Evolutionary conservation across 768 basidiomycete genomes (phyloP), one percentile per base, ranked within the genome.

Genomic region (Termitomyces sp.): DNA sequence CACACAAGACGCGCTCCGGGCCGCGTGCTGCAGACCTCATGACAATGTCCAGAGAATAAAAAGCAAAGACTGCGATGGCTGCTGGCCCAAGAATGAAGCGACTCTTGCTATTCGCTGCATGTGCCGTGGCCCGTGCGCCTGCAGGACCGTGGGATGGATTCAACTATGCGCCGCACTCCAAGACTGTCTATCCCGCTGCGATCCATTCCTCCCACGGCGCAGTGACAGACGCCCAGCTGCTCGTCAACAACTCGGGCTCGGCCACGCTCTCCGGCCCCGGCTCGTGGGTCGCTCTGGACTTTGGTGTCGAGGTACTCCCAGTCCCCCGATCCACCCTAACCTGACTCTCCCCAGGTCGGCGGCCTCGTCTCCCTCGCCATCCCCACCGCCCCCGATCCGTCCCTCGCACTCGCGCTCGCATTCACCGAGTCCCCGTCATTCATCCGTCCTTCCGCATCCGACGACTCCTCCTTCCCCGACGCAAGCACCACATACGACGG

Each of bases 391-490:
- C 57, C 72, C 0, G 59, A 63, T 0, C 73, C 81, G 0, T 61
- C 76, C 0, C 66, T 83, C 11, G 75, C 81, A 0, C 75, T 85
- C 36, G 77, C 81, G 0, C 75, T 86, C 36, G 78, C 83, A 0
- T 86, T 84, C 73, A 82, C 81, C 1, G 83, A 86, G 61, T 85
- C 83, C 0, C 78, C 83, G 0, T 52, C 71, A 41, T 84, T 83
- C 72, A 83, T 85, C 34, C 75, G 79, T 18, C 79, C 82, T 1
- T 68, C 70, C 3, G 75, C 76, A 1, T 83, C 83, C 0, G 83
- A 84, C 60, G 83, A 84, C 65, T 82, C 81, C 6, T 78, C 75
- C 12, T 77, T 73, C 46, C 80, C 82, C 31, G 76, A 78, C 55
- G 72, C 72, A 6, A 76, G 69, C 45, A 76, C 74, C 8, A 76